Evolutionary conservation across 495 filamentous ascomycete genomes (phyloP).

Genomic region (Daldinia bambusicola): DNA sequence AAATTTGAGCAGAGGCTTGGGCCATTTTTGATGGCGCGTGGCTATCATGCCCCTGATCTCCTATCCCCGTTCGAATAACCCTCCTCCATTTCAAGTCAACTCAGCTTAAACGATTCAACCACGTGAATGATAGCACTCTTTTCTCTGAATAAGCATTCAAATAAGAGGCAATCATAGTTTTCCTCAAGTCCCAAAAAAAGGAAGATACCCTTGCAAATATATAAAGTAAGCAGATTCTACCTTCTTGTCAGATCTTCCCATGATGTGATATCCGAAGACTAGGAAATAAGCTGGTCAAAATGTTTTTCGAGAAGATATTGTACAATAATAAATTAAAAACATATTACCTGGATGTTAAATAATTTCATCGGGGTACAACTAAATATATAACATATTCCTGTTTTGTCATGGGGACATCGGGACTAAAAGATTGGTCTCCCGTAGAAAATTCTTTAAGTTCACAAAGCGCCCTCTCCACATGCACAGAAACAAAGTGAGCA

Average conservation of each 20-base stretch:
- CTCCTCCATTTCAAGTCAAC: neutral
- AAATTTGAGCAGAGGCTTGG: slow-evolving; percentile 45
- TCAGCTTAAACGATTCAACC: neutral
- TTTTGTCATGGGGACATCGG: too few species aligned
- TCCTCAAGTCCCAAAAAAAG: neutral
- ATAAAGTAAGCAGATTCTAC: neutral
- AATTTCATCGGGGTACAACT: too few species aligned
- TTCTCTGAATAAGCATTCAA: neutral
- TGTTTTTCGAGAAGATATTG: too few species aligned
- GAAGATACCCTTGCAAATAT: neutral
- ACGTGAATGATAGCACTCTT: neutral
- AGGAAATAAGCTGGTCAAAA: too few species aligned
- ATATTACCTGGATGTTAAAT: too few species aligned
- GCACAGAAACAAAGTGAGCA: neutral
- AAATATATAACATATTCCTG: too few species aligned
- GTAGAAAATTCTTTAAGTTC: neutral
- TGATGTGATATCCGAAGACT: too few species aligned
- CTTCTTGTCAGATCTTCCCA: too few species aligned
- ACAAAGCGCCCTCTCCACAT: neutral
- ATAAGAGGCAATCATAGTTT: neutral
- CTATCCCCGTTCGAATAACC: slow-evolving; percentile 45
- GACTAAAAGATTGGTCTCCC: too few species aligned
- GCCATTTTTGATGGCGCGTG: slow-evolving; percentile 45
- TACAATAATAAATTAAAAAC: too few species aligned
- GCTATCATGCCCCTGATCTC: slow-evolving; percentile 38